Evolutionary conservation across 2,329 filamentous ascomycete genomes (phyloP), one percentile per base, ranked within the genome.

Genomic region (Chlorencoelia australis): DNA sequence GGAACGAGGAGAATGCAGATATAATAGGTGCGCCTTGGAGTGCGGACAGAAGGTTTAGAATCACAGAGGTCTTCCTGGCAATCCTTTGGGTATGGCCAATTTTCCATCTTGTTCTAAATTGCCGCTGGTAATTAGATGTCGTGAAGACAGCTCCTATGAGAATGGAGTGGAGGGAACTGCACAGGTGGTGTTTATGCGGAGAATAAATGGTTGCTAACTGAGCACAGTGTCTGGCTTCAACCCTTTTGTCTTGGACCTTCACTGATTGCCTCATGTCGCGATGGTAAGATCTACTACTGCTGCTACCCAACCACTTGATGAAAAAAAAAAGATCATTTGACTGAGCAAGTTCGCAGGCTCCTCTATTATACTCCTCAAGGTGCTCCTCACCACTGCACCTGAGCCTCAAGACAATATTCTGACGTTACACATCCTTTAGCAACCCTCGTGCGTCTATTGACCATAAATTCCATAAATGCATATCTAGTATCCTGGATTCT

Each of bases 191-290:
- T n/a, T n/a, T n/a, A n/a, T n/a, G n/a, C n/a, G n/a, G n/a, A n/a
- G n/a, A n/a, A n/a, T n/a, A n/a, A n/a, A n/a, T n/a, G n/a, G n/a
- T n/a, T n/a, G n/a, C n/a, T n/a, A n/a, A n/a, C n/a, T n/a, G n/a
- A n/a, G n/a, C n/a, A n/a, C 51, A 85, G 82, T 86, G 81, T 62
- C 76, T 73, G 53, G 78, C 81, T 40, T 83, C 80, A 14, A 82
- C 79, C 36, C 85, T 86, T 58, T 69, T 87, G 42, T 82, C 80
- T 33, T 88, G 85, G 59, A 83, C 85, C 64, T 88, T 88, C 56
- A 83, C 81, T 39, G 82, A 88, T 61, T 85, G 82, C 59, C 71
- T 88, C 51, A 87, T 88, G 82, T 86, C 81, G 43, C 68, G 83
- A 61, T 88, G 82, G 80, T 83, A 54, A 29, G 68, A 29, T n/a